Evolutionary conservation across 106 monocot species (phyloP).

Genomic region (Hemerocallis citrina): DNA sequence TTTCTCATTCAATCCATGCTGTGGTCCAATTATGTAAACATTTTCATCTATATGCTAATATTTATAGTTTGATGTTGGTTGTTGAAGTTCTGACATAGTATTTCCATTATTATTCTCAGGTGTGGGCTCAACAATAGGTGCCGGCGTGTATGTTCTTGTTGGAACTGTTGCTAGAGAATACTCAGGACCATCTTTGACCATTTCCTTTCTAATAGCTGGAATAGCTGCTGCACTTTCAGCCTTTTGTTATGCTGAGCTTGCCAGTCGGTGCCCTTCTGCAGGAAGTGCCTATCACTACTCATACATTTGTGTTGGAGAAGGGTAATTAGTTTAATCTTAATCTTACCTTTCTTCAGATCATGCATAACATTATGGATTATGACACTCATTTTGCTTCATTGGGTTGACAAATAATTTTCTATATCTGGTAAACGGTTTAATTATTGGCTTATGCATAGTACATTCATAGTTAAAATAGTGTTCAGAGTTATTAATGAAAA

Average conservation of each 20-base stretch:
- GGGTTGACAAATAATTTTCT: neutral
- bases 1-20: too few relatives aligned
- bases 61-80: neutral
- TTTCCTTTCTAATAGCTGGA: constrained; percentile 96
- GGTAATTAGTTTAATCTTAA: constrained; percentile 32
- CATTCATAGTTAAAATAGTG: neutral
- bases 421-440: neutral
- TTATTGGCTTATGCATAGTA: neutral
- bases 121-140: constrained; percentile 93
- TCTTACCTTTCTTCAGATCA: neutral
- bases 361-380: neutral
- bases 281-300: constrained; percentile 99
- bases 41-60: neutral
- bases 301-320: constrained; percentile 98
- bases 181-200: constrained; percentile 82
- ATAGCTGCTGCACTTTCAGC: constrained; percentile 96
- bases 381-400: neutral
- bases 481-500: neutral
- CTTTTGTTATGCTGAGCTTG: constrained; percentile 98
- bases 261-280: constrained; percentile 97
- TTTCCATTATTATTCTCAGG: constrained; percentile 29
- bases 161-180: constrained; percentile 95
- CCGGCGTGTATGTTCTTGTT: constrained; percentile 96
- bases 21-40: neutral
- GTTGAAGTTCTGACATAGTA: neutral